Percentiles rank a stretch among this genome's conserved stretches.
Evolutionary conservation across 768 basidiomycete genomes (phyloP).

Genomic region (Crassisporium funariophilum): DNA sequence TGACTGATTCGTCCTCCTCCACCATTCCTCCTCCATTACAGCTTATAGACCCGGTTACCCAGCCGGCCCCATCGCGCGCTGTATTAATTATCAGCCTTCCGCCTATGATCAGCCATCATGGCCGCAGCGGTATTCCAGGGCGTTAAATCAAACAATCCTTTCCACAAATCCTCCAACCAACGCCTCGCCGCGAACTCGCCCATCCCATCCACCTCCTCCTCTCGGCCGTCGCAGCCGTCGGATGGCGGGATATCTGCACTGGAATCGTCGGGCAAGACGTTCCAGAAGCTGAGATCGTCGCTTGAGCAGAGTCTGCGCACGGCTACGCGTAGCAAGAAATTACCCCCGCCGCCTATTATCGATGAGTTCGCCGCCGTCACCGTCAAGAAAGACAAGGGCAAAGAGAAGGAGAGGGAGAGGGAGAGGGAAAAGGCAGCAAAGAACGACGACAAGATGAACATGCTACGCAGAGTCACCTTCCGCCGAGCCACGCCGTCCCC

Average conservation of each 20-base stretch:
- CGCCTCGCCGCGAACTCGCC: slow-evolving; percentile 36
- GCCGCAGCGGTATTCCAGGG: no score
- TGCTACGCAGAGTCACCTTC: slow-evolving; percentile 30
- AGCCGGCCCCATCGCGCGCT: no score
- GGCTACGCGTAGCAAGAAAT: slow-evolving; percentile 60
- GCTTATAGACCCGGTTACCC: no score
- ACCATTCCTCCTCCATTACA: no score
- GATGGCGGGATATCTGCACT: slow-evolving; percentile 32
- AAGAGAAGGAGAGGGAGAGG: slow-evolving; percentile 46
- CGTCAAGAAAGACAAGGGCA: slow-evolving; percentile 39
- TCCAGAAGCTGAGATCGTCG: slow-evolving; percentile 66
- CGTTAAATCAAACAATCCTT: no score
- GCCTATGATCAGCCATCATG: no score
- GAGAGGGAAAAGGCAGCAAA: slow-evolving; percentile 29
- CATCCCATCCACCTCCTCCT: slow-evolving; percentile 40
- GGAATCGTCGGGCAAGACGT: slow-evolving; percentile 51
- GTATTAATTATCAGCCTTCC: no score
- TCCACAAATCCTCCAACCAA: slow-evolving; percentile 33
- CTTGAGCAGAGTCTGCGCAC: slow-evolving; percentile 68
- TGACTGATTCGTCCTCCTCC: no score
- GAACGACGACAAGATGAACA: slow-evolving; percentile 28
- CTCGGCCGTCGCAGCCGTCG: slow-evolving; percentile 41
- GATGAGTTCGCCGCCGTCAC: slow-evolving; percentile 50
- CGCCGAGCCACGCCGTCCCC: slow-evolving; percentile 16
- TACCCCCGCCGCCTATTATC: slow-evolving; percentile 27